Evolutionary conservation across 2,329 filamentous ascomycete genomes (phyloP), one percentile per base, ranked within the genome.

Genomic region (Dissoconium aciculare): DNA sequence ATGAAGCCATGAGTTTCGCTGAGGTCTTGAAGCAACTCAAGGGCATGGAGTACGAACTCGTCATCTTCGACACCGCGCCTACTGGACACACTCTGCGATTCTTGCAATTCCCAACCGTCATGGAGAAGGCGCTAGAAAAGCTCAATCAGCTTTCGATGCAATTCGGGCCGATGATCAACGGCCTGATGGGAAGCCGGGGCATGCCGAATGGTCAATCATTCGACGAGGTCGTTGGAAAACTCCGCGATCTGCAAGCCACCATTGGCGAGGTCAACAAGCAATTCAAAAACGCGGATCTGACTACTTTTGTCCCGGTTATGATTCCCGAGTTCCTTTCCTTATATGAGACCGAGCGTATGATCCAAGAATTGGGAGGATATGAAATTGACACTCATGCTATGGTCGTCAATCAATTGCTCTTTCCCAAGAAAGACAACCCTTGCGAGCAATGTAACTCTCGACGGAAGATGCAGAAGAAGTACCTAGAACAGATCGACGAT

Each of bases 1-100:
- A 98, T 55, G 89, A 98, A 60, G 89, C 89, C 57, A 98, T 98
- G 89, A 94, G 85, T 34, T 98, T 98, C 54, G 89, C 89, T 55
- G 89, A 98, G 64, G 89, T 98, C 42, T 71, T 98, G 51, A 98
- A 98, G 62, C 89, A 98, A 61, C 89, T 98, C 63, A 95, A 95
- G 63, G 92, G 83, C 24, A 79, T 95, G 54, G 92, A 84, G 29
- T 98, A 98, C 70, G 89, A 95, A 58, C 83, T 87, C 51, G 95
- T 98, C 62, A 82, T 98, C 58, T 98, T 98, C 70, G 89, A 98
- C 59, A 98, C 89, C 17, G 89, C 89, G 3, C 89, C 89, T 11
- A 98, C 89, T 11, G 89, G 89, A 45, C 89, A 98, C 68, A 98
- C 89, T 2, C 76, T 98, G 37, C 87, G 89, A 49, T 98, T 98